phyloP scores from a whole-genome alignment of 1,284 basidiomycete genomes.

The Mycena sp. region DNA sequence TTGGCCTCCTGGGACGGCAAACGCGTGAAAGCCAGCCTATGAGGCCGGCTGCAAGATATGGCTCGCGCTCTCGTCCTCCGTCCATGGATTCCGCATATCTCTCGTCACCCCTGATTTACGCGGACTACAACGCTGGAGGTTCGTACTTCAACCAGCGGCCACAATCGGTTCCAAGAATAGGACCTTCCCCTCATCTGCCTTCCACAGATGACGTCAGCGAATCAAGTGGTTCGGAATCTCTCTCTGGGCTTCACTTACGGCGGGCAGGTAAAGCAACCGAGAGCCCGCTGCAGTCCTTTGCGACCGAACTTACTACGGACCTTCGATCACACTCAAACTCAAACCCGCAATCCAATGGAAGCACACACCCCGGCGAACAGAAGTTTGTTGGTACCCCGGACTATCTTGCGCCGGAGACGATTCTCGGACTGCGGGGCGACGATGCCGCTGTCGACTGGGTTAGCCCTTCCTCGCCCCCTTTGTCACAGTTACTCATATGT shows the following conservation, averaged over 20 bases:
- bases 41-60: constrained; percentile 65
- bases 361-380: constrained; percentile 84
- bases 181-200: constrained; percentile 71
- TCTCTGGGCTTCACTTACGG: constrained; percentile 65
- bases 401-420: constrained; percentile 96
- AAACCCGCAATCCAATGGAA: constrained; percentile 53
- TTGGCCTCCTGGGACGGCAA: constrained; percentile 96
- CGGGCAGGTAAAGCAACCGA: constrained; percentile 62
- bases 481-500: constrained; percentile 14
- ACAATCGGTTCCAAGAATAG: constrained; percentile 62
- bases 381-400: constrained; percentile 98
- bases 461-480: constrained; percentile 31
- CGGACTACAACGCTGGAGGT: constrained; percentile 66
- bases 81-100: constrained; percentile 87
- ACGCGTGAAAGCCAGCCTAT: constrained; percentile 81
- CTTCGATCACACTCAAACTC: constrained; percentile 70
- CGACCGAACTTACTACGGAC: constrained; percentile 83
- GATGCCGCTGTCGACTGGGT: constrained; percentile 98
- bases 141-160: constrained; percentile 85
- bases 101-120: constrained; percentile 72
- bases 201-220: constrained; percentile 85
- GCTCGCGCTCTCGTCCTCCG: constrained; percentile 77
- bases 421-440: constrained; percentile 94
- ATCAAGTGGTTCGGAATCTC: constrained; percentile 87
- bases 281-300: constrained; percentile 84